A percentile compares a stretch with the other conserved stretches of the same genome.
phyloP scores from a whole-genome alignment of 208 protist genomes.

The Trypanosomatidae sp. region DNA sequence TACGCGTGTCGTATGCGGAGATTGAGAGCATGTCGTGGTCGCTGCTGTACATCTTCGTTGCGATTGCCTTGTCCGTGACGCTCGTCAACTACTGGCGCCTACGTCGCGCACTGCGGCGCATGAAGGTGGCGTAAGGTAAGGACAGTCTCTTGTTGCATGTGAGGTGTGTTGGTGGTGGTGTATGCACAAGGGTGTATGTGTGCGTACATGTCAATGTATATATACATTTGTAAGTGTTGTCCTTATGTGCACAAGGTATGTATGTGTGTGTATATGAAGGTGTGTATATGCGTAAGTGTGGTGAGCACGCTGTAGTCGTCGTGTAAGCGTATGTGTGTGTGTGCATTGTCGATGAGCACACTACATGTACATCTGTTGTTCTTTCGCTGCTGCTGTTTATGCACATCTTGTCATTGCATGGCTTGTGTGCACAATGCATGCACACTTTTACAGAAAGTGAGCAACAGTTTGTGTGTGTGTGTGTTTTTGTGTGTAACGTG shows the following conservation, averaged over 20 bases:
- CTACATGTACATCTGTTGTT: not conserved
- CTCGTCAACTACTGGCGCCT: constrained; percentile 20
- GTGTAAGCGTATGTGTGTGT: not conserved
- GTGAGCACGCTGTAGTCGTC: not conserved
- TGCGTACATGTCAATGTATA: not conserved
- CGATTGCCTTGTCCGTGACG: constrained; percentile 11
- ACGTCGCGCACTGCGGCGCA: constrained; percentile 8
- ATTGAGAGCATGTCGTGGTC: constrained; percentile 28
- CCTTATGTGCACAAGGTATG: not conserved
- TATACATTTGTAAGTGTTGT: not conserved
- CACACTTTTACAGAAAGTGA: too few relatives aligned
- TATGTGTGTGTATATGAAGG: not conserved
- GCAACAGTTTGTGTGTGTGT: too few relatives aligned
- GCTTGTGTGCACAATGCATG: too few relatives aligned
- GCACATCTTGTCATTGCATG: not conserved
- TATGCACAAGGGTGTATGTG: too few relatives aligned
- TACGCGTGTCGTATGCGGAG: constrained; percentile 29
- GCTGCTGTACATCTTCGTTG: constrained; percentile 28
- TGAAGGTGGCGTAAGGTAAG: constrained; percentile 4
- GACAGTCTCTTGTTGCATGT: not conserved
- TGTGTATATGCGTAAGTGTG: not conserved
- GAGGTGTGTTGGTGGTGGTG: not conserved
- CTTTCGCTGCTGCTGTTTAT: not conserved
- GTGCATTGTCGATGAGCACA: not conserved
- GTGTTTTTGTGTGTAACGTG: not conserved